A percentile compares a stretch with the other conserved stretches of the same genome.
These are phyloP conservation scores for Phytophthora cactorum DNA, from an alignment of 352 stramenopile species.

Conservation along the genomic window DNA sequence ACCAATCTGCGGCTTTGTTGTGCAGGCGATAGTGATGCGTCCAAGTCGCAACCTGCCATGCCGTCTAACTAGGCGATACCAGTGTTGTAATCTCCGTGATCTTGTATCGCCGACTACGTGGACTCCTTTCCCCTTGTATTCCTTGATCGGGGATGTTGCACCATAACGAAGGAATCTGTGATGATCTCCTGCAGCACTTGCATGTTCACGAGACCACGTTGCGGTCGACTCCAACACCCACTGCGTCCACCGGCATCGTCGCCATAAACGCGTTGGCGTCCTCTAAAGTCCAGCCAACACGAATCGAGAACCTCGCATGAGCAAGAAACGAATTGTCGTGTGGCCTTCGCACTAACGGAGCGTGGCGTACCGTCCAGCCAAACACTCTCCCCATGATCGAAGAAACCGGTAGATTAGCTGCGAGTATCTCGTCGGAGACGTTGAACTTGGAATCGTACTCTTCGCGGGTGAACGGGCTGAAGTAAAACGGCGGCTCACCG, in stretches of 20 bases:
- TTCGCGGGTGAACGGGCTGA: slow-evolving; percentile 18
- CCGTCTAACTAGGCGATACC: no score
- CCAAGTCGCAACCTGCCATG: no score
- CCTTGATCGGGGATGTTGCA: no score
- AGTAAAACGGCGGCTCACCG: slow-evolving; percentile 35
- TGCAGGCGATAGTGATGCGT: no score
- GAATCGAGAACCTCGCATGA: background rate
- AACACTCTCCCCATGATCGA: background rate
- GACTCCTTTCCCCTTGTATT: no score
- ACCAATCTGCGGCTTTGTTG: no score
- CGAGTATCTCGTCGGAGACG: background rate
- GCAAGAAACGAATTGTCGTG: background rate
- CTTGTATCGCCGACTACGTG: no score
- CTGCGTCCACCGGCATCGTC: background rate
- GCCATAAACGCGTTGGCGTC: background rate
- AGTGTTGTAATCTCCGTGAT: no score
- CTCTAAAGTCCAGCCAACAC: background rate
- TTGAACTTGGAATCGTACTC: slow-evolving; percentile 16
- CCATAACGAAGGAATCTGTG: background rate
- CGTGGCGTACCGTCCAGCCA: background rate
- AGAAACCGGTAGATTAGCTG: background rate
- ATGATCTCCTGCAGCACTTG: slow-evolving; percentile 2
- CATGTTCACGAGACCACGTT: background rate
- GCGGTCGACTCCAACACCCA: background rate
- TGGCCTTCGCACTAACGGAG: background rate